Evolutionary conservation across 1,139 yeast genomes (phyloP), one percentile per base, ranked within the genome.

Genomic region (Candida gigantensis): DNA sequence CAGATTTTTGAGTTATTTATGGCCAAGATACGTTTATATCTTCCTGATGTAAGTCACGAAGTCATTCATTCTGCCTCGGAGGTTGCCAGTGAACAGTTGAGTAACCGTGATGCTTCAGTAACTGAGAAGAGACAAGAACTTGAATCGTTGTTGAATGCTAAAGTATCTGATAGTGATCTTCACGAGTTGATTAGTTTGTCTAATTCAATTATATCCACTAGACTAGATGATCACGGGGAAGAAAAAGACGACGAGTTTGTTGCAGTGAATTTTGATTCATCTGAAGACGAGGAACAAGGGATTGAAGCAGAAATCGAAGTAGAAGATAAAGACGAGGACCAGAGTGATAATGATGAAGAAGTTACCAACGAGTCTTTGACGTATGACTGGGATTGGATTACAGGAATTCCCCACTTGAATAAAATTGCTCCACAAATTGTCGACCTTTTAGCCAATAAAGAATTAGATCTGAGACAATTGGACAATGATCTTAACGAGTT

Each of bases 61-160:
- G 67, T 66, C n/a, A 60, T 70, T n/a, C 51, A 68, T 32, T 75
- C 82, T 1, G 73, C 79, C 8, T 79, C 94, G 1, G 97, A 89
- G 53, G 67, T 84, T 5, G 56, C 84, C 1, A 57, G 89, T 28
- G 82, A 77, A 43, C 60, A 74, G 0, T 56, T 89, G 40, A 83
- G 82, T 51, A 71, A 69, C 37, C 81, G 72, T 6, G 55, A 51
- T 8, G 27, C 42, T 11, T 28, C 53, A 39, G 33, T 51, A 41
- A 28, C 44, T 6, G 53, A 50, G 12, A 41, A 73, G 62, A 37
- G 84, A 65, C 36, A 52, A 4, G 66, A 60, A 34, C 42, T 68
- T 11, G 50, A 56, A 11, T 50, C 65, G 5, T 67, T 82, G 5
- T 52, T 89, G 15, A 83, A 71, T 8, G 45, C 57, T 3, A 47